A percentile compares a stretch with the other conserved stretches of the same genome.
Evolutionary conservation across 2,329 filamentous ascomycete species (phyloP).

Genomic region (Diaporthe citri): DNA sequence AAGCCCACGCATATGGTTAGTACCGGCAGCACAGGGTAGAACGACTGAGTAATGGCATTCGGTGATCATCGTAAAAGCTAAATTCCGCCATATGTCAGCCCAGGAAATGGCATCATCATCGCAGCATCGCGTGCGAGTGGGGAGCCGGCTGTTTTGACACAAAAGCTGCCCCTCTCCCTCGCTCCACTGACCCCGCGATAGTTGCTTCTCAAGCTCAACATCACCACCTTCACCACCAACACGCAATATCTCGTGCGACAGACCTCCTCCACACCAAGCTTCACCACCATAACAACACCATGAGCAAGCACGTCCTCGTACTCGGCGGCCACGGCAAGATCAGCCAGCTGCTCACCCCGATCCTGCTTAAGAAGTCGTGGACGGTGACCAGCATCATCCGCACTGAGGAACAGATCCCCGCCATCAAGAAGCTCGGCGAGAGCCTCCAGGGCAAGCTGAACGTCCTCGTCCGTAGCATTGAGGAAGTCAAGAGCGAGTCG

Average conservation of each 20-base stretch:
- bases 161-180: slow-evolving; percentile 27
- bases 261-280: background rate
- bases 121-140: slow-evolving; percentile 12
- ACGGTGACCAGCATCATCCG: slow-evolving; percentile 84
- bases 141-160: slow-evolving; percentile 3
- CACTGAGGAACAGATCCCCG: slow-evolving; percentile 73
- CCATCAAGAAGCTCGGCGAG: slow-evolving; percentile 72
- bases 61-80: slow-evolving; percentile 25
- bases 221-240: background rate
- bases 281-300: slow-evolving; percentile 34
- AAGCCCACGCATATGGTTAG: background rate
- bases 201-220: background rate
- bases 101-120: slow-evolving; percentile 34
- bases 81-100: slow-evolving; percentile 27
- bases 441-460: slow-evolving; percentile 71
- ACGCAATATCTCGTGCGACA: background rate
- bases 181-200: slow-evolving; percentile 4
- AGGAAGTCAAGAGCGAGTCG: slow-evolving; percentile 74
- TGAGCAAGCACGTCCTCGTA: slow-evolving; percentile 71
- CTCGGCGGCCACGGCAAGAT: slow-evolving; percentile 88
- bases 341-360: slow-evolving; percentile 79
- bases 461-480: slow-evolving; percentile 78
- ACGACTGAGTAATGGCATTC: slow-evolving; percentile 30
- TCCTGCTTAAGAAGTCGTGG: slow-evolving; percentile 81
- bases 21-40: background rate